phyloP scores from a whole-genome alignment of 352 stramenopile species.

The Phytophthora nicotianae region DNA sequence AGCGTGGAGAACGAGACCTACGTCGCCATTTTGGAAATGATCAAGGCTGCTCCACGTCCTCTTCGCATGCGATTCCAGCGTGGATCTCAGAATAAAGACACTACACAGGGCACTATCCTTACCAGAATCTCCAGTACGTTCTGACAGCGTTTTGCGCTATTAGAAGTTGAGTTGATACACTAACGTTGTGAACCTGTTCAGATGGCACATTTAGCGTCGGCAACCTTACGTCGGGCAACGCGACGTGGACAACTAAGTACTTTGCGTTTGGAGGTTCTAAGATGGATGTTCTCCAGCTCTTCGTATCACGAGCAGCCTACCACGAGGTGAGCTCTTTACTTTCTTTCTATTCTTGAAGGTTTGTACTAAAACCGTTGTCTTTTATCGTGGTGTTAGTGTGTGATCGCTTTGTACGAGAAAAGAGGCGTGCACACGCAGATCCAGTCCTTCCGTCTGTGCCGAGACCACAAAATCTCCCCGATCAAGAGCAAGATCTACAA shows the following conservation, averaged over 20 bases:
- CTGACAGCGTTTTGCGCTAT: not conserved
- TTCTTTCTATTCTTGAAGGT: not conserved
- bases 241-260: slow-evolving; percentile 79
- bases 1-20: slow-evolving; percentile 65
- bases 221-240: slow-evolving; percentile 80
- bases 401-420: slow-evolving; percentile 88
- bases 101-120: slow-evolving; percentile 69
- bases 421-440: slow-evolving; percentile 82
- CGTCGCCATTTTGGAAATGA: slow-evolving; percentile 70
- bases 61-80: slow-evolving; percentile 79
- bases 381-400: slow-evolving; percentile 44
- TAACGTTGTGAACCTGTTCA: slow-evolving; percentile 33
- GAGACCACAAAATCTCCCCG: slow-evolving; percentile 85
- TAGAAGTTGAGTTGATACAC: slow-evolving; percentile 1
- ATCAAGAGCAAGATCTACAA: slow-evolving; percentile 92
- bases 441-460: slow-evolving; percentile 81
- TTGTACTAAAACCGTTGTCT: not conserved
- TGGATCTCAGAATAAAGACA: slow-evolving; percentile 67
- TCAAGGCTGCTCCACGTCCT: slow-evolving; percentile 77
- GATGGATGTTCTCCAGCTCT: slow-evolving; percentile 85
- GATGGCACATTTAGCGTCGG: slow-evolving; percentile 85
- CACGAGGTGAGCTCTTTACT: slow-evolving; percentile 55
- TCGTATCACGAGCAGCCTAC: slow-evolving; percentile 81
- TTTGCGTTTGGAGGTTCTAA: slow-evolving; percentile 83
- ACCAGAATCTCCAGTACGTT: slow-evolving; percentile 82